Evolutionary conservation across 2,329 filamentous ascomycete species (phyloP).

Genomic region (Alternaria infectoria): DNA sequence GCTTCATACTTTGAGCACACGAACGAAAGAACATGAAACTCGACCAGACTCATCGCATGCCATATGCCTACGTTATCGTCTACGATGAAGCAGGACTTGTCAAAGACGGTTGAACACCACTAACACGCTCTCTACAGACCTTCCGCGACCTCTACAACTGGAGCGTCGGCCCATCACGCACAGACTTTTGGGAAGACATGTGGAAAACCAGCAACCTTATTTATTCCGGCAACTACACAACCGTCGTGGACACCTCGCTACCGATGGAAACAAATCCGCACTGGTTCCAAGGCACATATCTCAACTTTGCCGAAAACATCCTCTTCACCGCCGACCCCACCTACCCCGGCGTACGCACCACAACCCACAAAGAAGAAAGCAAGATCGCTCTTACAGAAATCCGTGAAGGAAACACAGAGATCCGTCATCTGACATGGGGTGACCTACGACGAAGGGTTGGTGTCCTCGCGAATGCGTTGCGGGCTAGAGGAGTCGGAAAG

Average conservation of each 20-base stretch:
- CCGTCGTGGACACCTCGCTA: constrained; percentile 70
- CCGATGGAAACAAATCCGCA: constrained; percentile 74
- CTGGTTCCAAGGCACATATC: constrained; percentile 76
- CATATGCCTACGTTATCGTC: background rate
- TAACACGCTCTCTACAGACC: constrained; percentile 53
- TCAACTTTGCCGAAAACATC: constrained; percentile 84
- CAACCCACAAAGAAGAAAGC: constrained; percentile 70
- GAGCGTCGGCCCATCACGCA: constrained; percentile 64
- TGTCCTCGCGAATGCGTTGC: constrained; percentile 69
- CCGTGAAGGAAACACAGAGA: constrained; percentile 66
- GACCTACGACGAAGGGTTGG: constrained; percentile 68
- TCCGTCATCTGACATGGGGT: constrained; percentile 67
- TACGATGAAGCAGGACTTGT: background rate
- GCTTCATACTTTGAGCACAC: background rate
- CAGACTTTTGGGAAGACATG: constrained; percentile 52
- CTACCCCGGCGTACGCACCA: constrained; percentile 57
- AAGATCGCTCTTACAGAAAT: constrained; percentile 76
- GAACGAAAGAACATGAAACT: background rate
- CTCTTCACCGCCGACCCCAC: constrained; percentile 63
- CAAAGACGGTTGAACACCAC: background rate
- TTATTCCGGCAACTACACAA: constrained; percentile 35
- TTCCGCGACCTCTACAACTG: constrained; percentile 75
- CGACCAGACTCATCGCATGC: background rate
- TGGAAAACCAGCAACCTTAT: constrained; percentile 39
- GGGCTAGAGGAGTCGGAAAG: constrained; percentile 67